Conservation (phyloP, 352 stramenopile species). For the Globisporangium radiosum region DNA sequence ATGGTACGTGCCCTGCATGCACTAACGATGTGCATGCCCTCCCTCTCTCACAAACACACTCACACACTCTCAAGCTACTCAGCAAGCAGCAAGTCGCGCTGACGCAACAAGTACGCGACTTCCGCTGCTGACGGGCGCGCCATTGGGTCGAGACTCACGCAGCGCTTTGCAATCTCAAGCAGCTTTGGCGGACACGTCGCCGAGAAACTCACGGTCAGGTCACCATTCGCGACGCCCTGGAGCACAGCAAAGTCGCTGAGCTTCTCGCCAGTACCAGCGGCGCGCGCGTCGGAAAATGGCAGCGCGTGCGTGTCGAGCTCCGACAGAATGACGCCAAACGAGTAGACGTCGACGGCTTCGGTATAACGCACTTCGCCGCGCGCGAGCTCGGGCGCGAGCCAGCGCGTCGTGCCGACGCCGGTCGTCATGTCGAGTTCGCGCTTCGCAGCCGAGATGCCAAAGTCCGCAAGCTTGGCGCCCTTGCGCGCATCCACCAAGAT, state of each 20-base stretch:
- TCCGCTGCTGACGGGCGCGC: constrained; percentile 45
- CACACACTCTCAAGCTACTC: constrained; percentile 6
- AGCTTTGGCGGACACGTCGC: constrained; percentile 37
- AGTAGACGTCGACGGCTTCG: constrained; percentile 61
- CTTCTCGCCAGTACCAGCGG: constrained; percentile 20
- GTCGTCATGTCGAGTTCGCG: constrained; percentile 53
- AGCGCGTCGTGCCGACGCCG: constrained; percentile 53
- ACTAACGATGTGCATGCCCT: no score
- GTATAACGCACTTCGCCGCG: constrained; percentile 56
- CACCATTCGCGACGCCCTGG: constrained; percentile 39
- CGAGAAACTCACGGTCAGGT: constrained; percentile 33
- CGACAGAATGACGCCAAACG: constrained; percentile 60
- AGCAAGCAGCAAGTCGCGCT: constrained; percentile 37
- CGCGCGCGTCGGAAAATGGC: constrained; percentile 42
- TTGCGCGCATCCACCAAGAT: constrained; percentile 57
- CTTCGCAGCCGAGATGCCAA: constrained; percentile 55
- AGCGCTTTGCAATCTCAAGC: constrained; percentile 37
- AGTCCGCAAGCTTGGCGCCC: constrained; percentile 59
- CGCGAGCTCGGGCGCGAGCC: constrained; percentile 57
- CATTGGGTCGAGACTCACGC: constrained; percentile 41
- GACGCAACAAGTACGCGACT: constrained; percentile 56
- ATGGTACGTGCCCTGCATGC: no score
- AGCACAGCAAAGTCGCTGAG: constrained; percentile 57
- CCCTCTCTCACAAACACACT: background rate
- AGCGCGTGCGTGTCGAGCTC: constrained; percentile 67